Evolutionary conservation across 345 rosid species (phyloP), one percentile per base, ranked within the genome.

Genomic region (Streptanthus diversifolius): DNA sequence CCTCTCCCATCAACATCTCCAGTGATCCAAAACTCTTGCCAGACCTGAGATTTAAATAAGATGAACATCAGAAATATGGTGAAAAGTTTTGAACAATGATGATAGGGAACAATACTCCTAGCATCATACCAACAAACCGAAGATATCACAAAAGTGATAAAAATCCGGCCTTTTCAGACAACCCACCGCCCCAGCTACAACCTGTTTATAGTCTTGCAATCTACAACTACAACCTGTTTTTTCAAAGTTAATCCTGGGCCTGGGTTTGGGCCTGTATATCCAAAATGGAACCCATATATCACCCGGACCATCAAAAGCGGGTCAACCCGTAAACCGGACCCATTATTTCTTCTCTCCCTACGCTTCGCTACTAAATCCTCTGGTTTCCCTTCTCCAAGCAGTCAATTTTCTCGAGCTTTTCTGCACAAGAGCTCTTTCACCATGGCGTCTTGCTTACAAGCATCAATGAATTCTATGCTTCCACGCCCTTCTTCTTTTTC

Each of bases 21-120:
- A n/a, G 96, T 95, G 67, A 95, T 95, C 99, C 99, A 91, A 77
- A 95, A 95, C 83, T 95, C 99, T 85, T 95, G 97, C 99, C 98
- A 95, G 17, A 95, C 98, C 98, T 93, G 77, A 80, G 75, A 67
- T 49, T 30, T 29, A 36, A 17, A 2, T 44, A 12, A 22, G 56
- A 18, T 30, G 13, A 22, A 27, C 33, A 63, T 57, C 37, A 64
- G 41, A 58, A 70, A 56, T 4, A 25, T 65, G 17, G 30, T 19
- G 17, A 44, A 13, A 9, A 21, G 8, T 30, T 15, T 19, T 35
- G 3, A 25, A 64, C 56, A 17, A 18, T 8, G 11, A 4, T 52
- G 55, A 66, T 39, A 24, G 10, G 1, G 0, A 54, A 44, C 15
- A 45, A 36, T 5, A 48, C 6, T 48, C 64, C 17, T 5, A 51